Percentiles rank a stretch among this genome's conserved stretches.
Conservation (phyloP, 768 basidiomycete genomes). For the Pisolithus orientalis region DNA sequence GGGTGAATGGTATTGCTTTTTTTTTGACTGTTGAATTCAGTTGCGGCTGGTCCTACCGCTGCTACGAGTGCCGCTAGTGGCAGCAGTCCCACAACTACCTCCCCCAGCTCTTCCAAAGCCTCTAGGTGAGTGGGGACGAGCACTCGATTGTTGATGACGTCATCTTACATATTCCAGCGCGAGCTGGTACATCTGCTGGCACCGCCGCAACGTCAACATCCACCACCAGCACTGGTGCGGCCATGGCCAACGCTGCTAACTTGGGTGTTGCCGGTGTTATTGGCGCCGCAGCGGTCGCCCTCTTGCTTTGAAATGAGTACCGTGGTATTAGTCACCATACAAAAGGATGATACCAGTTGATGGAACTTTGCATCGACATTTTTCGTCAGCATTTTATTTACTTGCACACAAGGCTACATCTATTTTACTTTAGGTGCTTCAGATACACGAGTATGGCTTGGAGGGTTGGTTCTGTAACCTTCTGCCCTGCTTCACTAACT, state of each 20-base stretch:
- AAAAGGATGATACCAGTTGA: slow-evolving; percentile 17
- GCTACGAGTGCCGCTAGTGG: slow-evolving; percentile 3
- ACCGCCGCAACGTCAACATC: slow-evolving; percentile 17
- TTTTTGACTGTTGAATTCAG: slow-evolving; percentile 14
- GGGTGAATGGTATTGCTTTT: slow-evolving; percentile 7
- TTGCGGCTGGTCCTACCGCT: slow-evolving; percentile 16
- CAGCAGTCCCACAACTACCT: slow-evolving; percentile 1
- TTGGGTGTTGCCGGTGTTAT: slow-evolving; percentile 36
- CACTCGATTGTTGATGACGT: background rate
- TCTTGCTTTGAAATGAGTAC: slow-evolving; percentile 28
- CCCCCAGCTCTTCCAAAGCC: slow-evolving; percentile 2
- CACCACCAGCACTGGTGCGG: slow-evolving; percentile 29
- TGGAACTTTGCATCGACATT: slow-evolving; percentile 11
- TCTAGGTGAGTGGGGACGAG: slow-evolving; percentile 15
- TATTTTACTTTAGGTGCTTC: slow-evolving; percentile 8
- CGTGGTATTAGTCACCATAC: background rate
- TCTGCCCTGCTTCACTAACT: slow-evolving; percentile 3
- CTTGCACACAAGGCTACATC: slow-evolving; percentile 7
- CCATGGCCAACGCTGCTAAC: slow-evolving; percentile 36
- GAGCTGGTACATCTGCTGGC: slow-evolving; percentile 4
- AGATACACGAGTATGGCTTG: background rate
- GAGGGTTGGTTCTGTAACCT: background rate
- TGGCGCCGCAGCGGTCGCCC: slow-evolving; percentile 31
- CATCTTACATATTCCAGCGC: slow-evolving; percentile 7
- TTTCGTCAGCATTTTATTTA: slow-evolving; percentile 3